Evolutionary conservation across 108 stramenopile genomes (phyloP), one percentile per base, ranked within the genome.

Genomic region (Stephanodiscus minutulus): DNA sequence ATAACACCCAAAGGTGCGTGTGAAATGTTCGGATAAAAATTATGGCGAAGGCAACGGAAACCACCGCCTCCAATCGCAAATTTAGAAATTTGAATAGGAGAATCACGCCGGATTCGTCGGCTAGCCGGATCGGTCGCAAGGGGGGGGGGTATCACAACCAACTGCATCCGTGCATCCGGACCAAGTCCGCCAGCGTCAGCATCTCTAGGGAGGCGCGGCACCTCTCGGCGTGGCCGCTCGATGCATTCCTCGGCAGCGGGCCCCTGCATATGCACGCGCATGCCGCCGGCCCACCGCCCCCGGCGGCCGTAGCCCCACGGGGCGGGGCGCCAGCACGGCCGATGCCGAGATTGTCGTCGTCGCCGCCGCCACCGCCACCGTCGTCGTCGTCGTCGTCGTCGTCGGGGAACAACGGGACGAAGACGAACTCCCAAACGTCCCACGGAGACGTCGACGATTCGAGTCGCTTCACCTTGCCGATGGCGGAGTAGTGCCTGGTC

Each of bases 401-500:
- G 24, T n/a, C n/a, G n/a, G 43, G 49, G 37, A 21, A 15, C 4
- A 81, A 25, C 33, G 79, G 68, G 31, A 81, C 20, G 47, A 81
- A 81, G 27, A 65, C 66, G 35, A 70, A 70, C 27, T 74, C 79
- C 79, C 79, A 81, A 1, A 44, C 36, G 28, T 73, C 77, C 61
- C 28, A 44, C n/a, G 33, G 11, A 22, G 20, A 49, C 46, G 36
- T 6, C 20, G 1, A 12, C 1, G 41, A 28, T 8, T 20, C 37
- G 35, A 18, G 29, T 8, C 61, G 36, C 21, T 31, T 57, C 20
- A 81, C 54, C 28, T 53, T 41, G 5, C 79, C 73, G 25, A 73
- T 54, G 11, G 68, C 63, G 21, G 79, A 66, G 29, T 64, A 70
- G 35, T 80, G 68, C 15, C n/a, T n/a, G n/a, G n/a, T n/a, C n/a